Evolutionary conservation across 2,329 filamentous ascomycete species (phyloP).

Genomic region (Botryotinia narcissicola): DNA sequence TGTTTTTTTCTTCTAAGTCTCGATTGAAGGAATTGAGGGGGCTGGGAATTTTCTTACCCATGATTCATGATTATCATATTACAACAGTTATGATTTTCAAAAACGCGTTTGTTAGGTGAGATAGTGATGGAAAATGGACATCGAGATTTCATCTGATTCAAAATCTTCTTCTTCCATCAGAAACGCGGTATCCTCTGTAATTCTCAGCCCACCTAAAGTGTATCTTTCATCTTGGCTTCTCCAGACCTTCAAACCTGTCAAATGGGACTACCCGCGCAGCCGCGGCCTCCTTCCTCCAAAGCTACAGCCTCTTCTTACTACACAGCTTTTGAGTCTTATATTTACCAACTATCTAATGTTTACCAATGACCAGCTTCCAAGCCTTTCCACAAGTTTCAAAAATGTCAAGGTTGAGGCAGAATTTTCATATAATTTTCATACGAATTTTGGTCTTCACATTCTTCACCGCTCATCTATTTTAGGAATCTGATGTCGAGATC

Average conservation of each 20-base stretch:
- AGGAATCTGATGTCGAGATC: constrained; percentile 12
- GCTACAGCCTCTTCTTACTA: constrained; percentile 1
- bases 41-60: constrained; percentile 11
- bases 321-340: neutral
- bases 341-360: neutral
- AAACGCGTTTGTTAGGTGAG: neutral
- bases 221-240: neutral
- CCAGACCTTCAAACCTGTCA: constrained; percentile 9
- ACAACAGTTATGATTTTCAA: constrained; percentile 1
- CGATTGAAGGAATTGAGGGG: constrained; percentile 13
- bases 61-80: constrained; percentile 5
- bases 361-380: neutral
- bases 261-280: constrained; percentile 22
- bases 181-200: neutral
- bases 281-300: neutral
- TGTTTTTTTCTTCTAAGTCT: neutral
- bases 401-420: constrained; percentile 5
- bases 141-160: constrained; percentile 5
- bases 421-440: neutral
- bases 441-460: neutral
- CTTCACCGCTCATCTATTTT: constrained; percentile 19
- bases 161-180: neutral
- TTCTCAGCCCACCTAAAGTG: neutral
- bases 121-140: neutral
- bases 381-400: neutral